phyloP scores from a whole-genome alignment of 352 stramenopile genomes.

The Phytophthora ohioensis region DNA sequence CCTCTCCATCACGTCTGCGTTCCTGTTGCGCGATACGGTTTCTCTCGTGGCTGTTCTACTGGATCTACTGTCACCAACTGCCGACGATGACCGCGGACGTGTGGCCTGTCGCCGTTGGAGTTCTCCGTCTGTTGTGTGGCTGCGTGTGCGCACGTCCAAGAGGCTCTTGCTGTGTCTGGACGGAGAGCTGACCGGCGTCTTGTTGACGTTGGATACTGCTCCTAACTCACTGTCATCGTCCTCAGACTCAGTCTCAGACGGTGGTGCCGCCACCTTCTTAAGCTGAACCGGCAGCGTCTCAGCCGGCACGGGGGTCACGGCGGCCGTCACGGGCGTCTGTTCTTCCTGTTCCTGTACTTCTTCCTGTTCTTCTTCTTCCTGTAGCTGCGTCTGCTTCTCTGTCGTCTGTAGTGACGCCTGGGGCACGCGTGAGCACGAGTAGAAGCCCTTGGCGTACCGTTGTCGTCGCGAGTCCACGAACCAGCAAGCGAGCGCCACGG shows the following conservation, averaged over 20 bases:
- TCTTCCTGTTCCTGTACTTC: slow-evolving; percentile 13
- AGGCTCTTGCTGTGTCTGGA: slow-evolving; percentile 29
- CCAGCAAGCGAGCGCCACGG: slow-evolving; percentile 25
- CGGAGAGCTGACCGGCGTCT: slow-evolving; percentile 1
- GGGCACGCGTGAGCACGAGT: slow-evolving; percentile 37
- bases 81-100: slow-evolving; percentile 38
- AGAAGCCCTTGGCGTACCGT: slow-evolving; percentile 40
- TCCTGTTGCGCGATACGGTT: not conserved
- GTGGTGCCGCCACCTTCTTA: slow-evolving; percentile 32
- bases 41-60: not conserved
- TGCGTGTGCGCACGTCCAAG: slow-evolving; percentile 28
- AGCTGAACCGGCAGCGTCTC: slow-evolving; percentile 21
- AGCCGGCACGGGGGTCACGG: slow-evolving; percentile 13
- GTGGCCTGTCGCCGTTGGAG: slow-evolving; percentile 21
- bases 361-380: slow-evolving; percentile 1
- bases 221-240: slow-evolving; percentile 52
- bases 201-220: not conserved
- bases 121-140: slow-evolving; percentile 29
- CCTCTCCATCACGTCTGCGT: slow-evolving; percentile 22
- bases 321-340: not conserved
- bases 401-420: not conserved
- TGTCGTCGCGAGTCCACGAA: slow-evolving; percentile 38
- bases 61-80: slow-evolving; percentile 14
- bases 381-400: not conserved
- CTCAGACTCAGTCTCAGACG: slow-evolving; percentile 67